Conservation (phyloP, 805 yeast species). For the Wickerhamiella parazyma region DNA sequence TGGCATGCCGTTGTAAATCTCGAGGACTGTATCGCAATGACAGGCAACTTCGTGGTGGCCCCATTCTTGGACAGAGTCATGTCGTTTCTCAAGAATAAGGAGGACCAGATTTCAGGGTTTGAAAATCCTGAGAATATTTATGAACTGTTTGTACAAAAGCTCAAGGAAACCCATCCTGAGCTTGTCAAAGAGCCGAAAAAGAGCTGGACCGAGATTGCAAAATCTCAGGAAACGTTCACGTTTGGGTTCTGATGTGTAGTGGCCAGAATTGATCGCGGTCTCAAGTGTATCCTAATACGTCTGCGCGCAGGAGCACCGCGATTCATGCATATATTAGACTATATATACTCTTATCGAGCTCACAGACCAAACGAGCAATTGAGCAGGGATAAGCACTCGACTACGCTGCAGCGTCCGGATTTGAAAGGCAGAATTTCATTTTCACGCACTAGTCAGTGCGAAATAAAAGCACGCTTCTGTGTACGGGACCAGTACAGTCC, state of each 20-base stretch:
- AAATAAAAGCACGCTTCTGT: conserved; percentile 28
- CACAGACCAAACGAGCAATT: too few species aligned
- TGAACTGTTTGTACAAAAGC: conserved; percentile 43
- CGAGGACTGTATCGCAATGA: conserved; percentile 55
- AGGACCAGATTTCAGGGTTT: conserved; percentile 70
- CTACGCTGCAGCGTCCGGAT: too few species aligned
- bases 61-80: conserved; percentile 46
- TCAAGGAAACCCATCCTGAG: conserved; percentile 29
- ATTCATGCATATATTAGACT: too few species aligned
- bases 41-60: conserved; percentile 75
- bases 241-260: conserved; percentile 7
- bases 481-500: conserved; percentile 32
- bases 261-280: too few species aligned
- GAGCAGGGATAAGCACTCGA: too few species aligned
- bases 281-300: too few species aligned
- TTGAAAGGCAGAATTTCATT: not conserved
- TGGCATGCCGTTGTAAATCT: conserved; percentile 91
- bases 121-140: conserved; percentile 39
- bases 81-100: conserved; percentile 51
- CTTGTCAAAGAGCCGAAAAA: conserved; percentile 22
- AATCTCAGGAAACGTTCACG: conserved; percentile 1
- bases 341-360: too few species aligned
- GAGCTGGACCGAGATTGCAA: conserved; percentile 11
- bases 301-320: too few species aligned
- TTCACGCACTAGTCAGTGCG: conserved; percentile 27